Base-by-base conservation (phyloP, 2,329 filamentous ascomycete species). In the Sarocladium oryzae region DNA sequence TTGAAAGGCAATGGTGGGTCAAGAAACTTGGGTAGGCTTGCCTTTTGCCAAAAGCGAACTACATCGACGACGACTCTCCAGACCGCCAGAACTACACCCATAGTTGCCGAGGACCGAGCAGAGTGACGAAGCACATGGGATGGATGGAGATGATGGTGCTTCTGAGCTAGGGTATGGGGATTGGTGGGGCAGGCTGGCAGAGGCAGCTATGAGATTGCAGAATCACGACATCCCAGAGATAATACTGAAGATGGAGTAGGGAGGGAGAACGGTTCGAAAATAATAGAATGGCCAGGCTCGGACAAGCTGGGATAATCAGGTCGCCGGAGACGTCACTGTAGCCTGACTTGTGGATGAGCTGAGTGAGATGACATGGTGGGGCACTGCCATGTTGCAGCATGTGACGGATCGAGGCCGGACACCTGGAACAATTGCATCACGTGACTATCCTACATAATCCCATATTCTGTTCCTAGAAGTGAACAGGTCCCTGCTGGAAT, bases 41-140 rank as follows among this genome's bases (percentile, higher is more conserved):
- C 84, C 63, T 73, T 71, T 63, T 76, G 74, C 82, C 82, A 86
- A 63, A 84, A 86, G 38, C 72, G 66, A 53, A 75, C 66, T 46
- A 86, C 81, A 55, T 86, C 82, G 30, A 81, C 63, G 32, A 85
- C 62, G 68, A 86, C 74, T 55, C 73, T 73, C 69, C 77, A 78
- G 53, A 85, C 63, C 38, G 76, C 72, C 54, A 72, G 58, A 43
- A 72, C 62, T 54, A 75, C 63, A 61, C 68, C 67, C 68, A 73
- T 70, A 57, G 60, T 37, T 48, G 26, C 43, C 43, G 43, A 48
- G 43, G 43, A 48, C 28, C 43, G 28, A 48, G 43, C 43, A 18
- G 18, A 33, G 18, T 26, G 26, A 48, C 28, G 43, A 26, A 24
- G 43, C 43, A 20, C 43, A 48, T 48, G 43, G 28, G 26, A 20